phyloP scores from a whole-genome alignment of 2,329 filamentous ascomycete genomes.

The Xylariaceae sp. region DNA sequence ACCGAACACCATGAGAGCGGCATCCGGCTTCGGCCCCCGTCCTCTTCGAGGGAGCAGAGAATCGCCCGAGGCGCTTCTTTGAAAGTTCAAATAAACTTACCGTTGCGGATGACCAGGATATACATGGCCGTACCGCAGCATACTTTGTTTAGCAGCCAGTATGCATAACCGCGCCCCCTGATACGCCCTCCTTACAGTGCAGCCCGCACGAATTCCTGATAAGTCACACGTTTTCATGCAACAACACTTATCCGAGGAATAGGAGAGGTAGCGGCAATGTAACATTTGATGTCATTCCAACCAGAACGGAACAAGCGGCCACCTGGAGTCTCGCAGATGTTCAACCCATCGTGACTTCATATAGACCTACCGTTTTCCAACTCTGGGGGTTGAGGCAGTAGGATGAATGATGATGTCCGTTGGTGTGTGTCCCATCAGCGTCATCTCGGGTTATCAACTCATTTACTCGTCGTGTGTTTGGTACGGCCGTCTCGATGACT shows the following conservation, averaged over 20 bases:
- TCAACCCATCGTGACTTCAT: constrained; percentile 6
- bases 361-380: neutral
- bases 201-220: constrained; percentile 3
- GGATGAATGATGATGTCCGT: neutral
- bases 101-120: constrained; percentile 8
- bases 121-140: constrained; percentile 4
- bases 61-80: constrained; percentile 9
- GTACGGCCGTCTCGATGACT: neutral
- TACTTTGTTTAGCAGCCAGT: constrained; percentile 7
- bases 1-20: constrained; percentile 1
- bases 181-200: constrained; percentile 5
- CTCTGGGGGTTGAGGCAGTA: neutral
- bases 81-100: constrained; percentile 2
- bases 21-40: constrained; percentile 5
- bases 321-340: neutral
- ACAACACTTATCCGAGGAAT: neutral
- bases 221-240: constrained; percentile 3
- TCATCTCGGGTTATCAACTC: neutral
- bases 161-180: constrained; percentile 6
- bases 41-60: constrained; percentile 2
- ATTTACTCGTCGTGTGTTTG: neutral
- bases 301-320: neutral
- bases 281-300: constrained; percentile 5
- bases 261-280: constrained; percentile 10
- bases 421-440: neutral